Evolutionary conservation across 2,329 filamentous ascomycete species (phyloP).

Genomic region (Cladophialophora carrionii): DNA sequence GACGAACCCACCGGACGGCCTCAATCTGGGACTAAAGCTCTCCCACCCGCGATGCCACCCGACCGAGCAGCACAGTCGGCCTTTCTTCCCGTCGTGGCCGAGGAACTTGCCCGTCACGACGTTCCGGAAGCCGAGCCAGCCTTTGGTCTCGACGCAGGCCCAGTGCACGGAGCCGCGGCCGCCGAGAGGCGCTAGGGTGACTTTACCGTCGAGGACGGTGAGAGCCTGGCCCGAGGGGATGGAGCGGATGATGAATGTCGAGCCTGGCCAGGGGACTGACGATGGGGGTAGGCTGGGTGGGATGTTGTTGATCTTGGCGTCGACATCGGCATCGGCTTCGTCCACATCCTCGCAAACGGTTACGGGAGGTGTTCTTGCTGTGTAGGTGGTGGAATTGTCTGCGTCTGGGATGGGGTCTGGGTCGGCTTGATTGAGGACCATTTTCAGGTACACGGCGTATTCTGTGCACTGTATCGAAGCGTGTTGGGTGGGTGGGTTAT

Average conservation of each 20-base stretch:
- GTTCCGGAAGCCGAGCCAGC: constrained; percentile 12
- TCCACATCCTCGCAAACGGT: background rate
- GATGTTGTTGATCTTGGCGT: background rate
- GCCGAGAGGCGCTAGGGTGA: background rate
- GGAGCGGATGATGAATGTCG: constrained; percentile 2
- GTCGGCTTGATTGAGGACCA: background rate
- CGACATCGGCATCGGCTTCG: background rate
- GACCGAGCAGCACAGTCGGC: background rate
- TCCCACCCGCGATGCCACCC: constrained; percentile 3
- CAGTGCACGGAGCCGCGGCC: constrained; percentile 3
- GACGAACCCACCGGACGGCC: background rate
- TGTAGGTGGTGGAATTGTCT: background rate
- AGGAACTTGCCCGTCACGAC: constrained; percentile 4
- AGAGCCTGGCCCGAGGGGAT: background rate
- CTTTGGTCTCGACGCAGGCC: constrained; percentile 1
- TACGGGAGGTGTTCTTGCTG: background rate
- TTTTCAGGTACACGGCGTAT: background rate
- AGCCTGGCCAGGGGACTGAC: constrained; percentile 5
- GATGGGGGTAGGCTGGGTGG: background rate
- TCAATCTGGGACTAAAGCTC: background rate
- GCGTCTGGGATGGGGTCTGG: background rate
- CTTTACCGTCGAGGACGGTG: background rate
- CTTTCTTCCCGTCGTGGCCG: constrained; percentile 1
- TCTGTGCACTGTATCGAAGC: too few species aligned
- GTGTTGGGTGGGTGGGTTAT: background rate